Conservation (phyloP, 2,329 filamentous ascomycete species). For the Corinectria fuckeliana region DNA sequence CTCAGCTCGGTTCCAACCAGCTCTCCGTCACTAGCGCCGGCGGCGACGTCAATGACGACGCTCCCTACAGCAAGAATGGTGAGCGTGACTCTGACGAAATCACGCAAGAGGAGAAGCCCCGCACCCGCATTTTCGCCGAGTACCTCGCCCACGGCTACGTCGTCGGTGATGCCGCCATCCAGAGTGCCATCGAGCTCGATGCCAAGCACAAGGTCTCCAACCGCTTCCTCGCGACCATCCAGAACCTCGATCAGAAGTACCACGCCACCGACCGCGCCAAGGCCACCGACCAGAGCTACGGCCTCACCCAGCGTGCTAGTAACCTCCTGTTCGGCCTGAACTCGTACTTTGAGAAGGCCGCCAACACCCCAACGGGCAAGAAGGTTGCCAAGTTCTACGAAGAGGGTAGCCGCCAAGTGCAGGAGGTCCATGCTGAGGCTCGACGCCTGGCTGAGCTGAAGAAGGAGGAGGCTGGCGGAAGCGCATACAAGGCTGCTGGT, state of each 20-base stretch:
- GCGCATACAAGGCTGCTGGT: slow-evolving; percentile 64
- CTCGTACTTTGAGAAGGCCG: slow-evolving; percentile 95
- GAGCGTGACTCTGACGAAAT: slow-evolving; percentile 73
- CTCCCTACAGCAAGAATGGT: slow-evolving; percentile 59
- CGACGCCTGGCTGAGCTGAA: slow-evolving; percentile 87
- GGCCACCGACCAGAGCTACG: slow-evolving; percentile 84
- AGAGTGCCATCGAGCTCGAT: slow-evolving; percentile 87
- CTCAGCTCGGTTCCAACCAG: slow-evolving; percentile 85
- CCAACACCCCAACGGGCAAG: slow-evolving; percentile 85
- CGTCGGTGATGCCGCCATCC: slow-evolving; percentile 75
- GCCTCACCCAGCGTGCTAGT: slow-evolving; percentile 76
- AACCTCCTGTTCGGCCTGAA: slow-evolving; percentile 69
- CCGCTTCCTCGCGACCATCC: slow-evolving; percentile 79
- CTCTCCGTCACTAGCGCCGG: slow-evolving; percentile 76
- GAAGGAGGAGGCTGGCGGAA: slow-evolving; percentile 67
- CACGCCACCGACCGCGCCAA: slow-evolving; percentile 87
- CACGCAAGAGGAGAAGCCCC: slow-evolving; percentile 95
- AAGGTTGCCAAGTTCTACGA: slow-evolving; percentile 89
- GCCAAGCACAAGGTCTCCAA: slow-evolving; percentile 84
- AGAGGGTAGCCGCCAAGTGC: slow-evolving; percentile 83
- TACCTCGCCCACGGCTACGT: slow-evolving; percentile 96
- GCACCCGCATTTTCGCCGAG: slow-evolving; percentile 90
- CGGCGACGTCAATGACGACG: slow-evolving; percentile 69
- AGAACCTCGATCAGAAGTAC: slow-evolving; percentile 82
- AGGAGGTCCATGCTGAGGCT: slow-evolving; percentile 93